phyloP scores from a whole-genome alignment of 129 eudicot species.

The Lonicera japonica region DNA sequence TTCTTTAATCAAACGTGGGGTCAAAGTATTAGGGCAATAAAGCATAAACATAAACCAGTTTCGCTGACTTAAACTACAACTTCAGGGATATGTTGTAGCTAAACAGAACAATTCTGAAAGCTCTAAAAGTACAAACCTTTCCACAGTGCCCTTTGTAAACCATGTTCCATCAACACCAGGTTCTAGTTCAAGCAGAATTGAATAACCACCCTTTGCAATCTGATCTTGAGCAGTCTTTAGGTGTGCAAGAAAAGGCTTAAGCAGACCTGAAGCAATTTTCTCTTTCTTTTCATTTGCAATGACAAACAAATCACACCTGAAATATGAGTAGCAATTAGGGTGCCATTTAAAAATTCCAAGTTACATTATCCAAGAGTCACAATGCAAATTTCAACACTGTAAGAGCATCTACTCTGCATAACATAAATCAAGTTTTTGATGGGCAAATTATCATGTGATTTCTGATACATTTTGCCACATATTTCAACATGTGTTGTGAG shows the following conservation, averaged over 20 bases:
- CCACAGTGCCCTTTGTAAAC: constrained; percentile 87
- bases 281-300: constrained; percentile 77
- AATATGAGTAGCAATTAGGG: constrained; percentile 16
- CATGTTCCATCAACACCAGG: constrained; percentile 49
- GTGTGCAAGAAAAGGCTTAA: constrained; percentile 83
- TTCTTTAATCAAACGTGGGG: too few relatives aligned
- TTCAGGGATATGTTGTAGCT: too few relatives aligned
- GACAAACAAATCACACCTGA: constrained; percentile 86
- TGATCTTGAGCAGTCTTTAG: constrained; percentile 86
- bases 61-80: too few relatives aligned
- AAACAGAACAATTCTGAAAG: too few relatives aligned
- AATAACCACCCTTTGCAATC: constrained; percentile 87
- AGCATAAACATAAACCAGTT: too few relatives aligned
- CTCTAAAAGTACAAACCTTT: constrained; percentile 53
- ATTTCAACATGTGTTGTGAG: too few relatives aligned
- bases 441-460: not conserved
- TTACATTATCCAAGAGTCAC: not conserved
- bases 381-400: not conserved
- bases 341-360: constrained; percentile 7
- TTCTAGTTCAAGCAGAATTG: constrained; percentile 74
- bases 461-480: not conserved
- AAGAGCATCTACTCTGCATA: not conserved
- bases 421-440: not conserved
- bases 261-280: constrained; percentile 83
- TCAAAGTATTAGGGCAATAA: too few relatives aligned